Base-by-base conservation (phyloP, 768 basidiomycete genomes). In the Phaffia australis region DNA sequence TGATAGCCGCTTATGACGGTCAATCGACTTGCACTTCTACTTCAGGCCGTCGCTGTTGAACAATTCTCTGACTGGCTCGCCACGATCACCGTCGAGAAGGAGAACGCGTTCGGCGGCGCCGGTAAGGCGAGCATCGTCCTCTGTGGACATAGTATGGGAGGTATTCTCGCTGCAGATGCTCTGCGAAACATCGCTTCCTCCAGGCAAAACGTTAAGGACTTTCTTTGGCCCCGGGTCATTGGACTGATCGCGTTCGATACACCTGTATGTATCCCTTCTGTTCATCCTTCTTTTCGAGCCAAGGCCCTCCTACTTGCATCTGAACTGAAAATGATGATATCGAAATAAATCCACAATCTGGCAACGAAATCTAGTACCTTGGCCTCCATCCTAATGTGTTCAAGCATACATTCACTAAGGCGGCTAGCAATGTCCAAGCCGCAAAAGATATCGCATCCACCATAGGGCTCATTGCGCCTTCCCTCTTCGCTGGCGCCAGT, bases 41-140 rank as follows among this genome's bases (percentile, higher is more conserved):
- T 9, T 25, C 69, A 92, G 89, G 82, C 81, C 56, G 85, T 85
- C 73, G 89, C 92, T 18, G 87, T 91, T 3, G 82, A 86, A 35
- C 83, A 83, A 9, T 93, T 95, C 75, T 84, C 89, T 9, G 91
- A 94, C 73, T 95, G 92, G 93, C 82, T 95, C 52, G 87, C 89
- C 0, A 87, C 84, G n/a, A 77, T 89, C 25, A 88, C 87, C 5
- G 87, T 94, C n/a, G 82, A 88, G 74, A 83, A 82, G 69, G 92
- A 94, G 75, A 86, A 86, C 25, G 85, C 85, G 7, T 85, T 87
- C 15, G 75, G 74, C 8, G 73, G 73, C 11, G 71, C 35, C 11
- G 35, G 71, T 6, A 75, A 75, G 63, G 86, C 85, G 0, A 88
- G 84, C 74, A 82, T 94, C 58, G 86, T 92, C 3, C 79, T 95